phyloP scores from a whole-genome alignment of 305 asterid genomes.

The Rubia tinctorum region DNA sequence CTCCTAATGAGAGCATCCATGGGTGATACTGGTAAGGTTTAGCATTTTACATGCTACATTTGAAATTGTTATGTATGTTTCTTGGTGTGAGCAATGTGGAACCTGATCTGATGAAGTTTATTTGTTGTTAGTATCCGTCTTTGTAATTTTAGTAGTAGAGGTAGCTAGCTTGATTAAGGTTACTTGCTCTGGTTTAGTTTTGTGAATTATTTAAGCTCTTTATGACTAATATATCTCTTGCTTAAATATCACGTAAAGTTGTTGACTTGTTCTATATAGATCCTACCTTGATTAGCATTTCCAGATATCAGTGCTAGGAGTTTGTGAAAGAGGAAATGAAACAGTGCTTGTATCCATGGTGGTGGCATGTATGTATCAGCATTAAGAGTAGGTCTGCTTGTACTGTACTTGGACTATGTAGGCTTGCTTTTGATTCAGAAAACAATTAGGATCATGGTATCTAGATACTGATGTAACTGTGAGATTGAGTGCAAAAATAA shows the following conservation, averaged over 20 bases:
- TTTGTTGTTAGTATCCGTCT: not conserved
- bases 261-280: not conserved
- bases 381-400: not conserved
- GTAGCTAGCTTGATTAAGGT: not conserved
- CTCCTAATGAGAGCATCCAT: constrained; percentile 8
- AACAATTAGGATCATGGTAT: not conserved
- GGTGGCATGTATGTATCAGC: not conserved
- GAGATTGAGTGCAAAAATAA: not conserved
- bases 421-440: not conserved
- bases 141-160: not conserved
- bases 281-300: not conserved
- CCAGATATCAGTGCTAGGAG: not conserved
- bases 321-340: not conserved
- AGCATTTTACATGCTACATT: not conserved
- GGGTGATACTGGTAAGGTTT: constrained; percentile 15
- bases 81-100: not conserved
- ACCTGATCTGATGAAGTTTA: not conserved
- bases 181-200: not conserved
- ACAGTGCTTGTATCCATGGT: not conserved
- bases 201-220: not conserved
- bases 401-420: not conserved
- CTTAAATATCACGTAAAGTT: not conserved
- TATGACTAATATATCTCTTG: not conserved
- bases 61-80: not conserved
- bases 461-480: not conserved